phyloP scores from a whole-genome alignment of 2,329 filamentous ascomycete genomes.

The Clonostachys chloroleuca region DNA sequence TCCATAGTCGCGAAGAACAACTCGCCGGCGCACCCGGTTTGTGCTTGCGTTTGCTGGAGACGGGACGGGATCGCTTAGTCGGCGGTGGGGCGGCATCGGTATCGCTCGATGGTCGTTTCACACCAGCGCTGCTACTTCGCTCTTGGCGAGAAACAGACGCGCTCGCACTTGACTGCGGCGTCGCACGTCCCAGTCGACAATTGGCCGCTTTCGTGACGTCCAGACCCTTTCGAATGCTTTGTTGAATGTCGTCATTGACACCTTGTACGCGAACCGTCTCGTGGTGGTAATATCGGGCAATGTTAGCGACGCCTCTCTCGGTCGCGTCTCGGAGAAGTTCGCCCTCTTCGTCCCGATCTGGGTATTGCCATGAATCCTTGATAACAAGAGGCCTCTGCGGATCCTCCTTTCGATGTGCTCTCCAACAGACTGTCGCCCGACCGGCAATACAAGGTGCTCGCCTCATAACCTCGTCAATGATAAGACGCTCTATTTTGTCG shows the following conservation, averaged over 20 bases:
- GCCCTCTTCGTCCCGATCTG: constrained; percentile 28
- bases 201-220: constrained; percentile 25
- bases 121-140: constrained; percentile 9
- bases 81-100: constrained; percentile 12
- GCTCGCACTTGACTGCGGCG: background rate
- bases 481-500: constrained; percentile 25
- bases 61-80: constrained; percentile 21
- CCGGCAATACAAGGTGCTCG: constrained; percentile 25
- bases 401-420: constrained; percentile 28
- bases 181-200: constrained; percentile 13
- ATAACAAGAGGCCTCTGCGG: constrained; percentile 28
- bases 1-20: constrained; percentile 33
- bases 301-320: constrained; percentile 24
- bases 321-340: constrained; percentile 29
- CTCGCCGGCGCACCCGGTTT: constrained; percentile 27
- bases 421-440: constrained; percentile 37
- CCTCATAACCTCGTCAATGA: constrained; percentile 29
- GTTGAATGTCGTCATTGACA: constrained; percentile 23
- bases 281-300: constrained; percentile 35
- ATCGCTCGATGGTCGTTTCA: constrained; percentile 20
- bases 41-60: constrained; percentile 16
- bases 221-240: constrained; percentile 21
- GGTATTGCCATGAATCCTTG: constrained; percentile 39
- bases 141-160: constrained; percentile 7
- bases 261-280: constrained; percentile 27